phyloP scores from a whole-genome alignment of 2,329 filamentous ascomycete species.

The Colletotrichum sp. region DNA sequence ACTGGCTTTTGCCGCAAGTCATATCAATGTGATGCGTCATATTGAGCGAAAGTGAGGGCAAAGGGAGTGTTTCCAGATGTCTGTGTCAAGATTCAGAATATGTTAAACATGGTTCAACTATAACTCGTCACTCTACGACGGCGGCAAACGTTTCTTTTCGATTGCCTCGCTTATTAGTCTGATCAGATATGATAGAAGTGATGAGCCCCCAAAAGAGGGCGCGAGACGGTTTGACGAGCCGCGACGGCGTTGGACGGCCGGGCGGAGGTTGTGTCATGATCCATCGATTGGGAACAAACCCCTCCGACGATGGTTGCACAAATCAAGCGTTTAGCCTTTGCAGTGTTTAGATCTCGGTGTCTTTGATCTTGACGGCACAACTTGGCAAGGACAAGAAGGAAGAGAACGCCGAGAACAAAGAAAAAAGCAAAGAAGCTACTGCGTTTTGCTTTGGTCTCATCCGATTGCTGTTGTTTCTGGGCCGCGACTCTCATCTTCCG shows the following conservation, averaged over 20 bases:
- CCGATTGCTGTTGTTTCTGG: background rate
- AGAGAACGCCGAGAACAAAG: background rate
- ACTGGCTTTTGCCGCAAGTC: background rate
- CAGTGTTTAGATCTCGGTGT: background rate
- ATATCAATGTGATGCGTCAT: constrained; percentile 5
- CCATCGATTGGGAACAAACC: background rate
- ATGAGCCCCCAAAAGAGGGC: background rate
- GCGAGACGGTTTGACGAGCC: background rate
- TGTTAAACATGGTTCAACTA: background rate
- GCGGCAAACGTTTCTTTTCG: background rate
- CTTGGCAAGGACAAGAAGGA: background rate
- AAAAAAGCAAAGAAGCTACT: background rate
- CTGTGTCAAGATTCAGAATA: background rate
- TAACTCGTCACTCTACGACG: background rate
- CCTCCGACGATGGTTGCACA: background rate
- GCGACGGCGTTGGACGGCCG: background rate
- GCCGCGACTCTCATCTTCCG: background rate
- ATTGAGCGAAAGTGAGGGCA: background rate
- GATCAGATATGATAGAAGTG: constrained; percentile 8
- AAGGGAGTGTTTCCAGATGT: background rate
- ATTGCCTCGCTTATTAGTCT: background rate
- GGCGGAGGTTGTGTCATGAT: background rate
- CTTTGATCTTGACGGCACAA: background rate
- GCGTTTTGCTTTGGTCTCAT: background rate
- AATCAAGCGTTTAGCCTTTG: background rate